phyloP scores from a whole-genome alignment of 306 rosid species.

The Canavalia ensiformis region DNA sequence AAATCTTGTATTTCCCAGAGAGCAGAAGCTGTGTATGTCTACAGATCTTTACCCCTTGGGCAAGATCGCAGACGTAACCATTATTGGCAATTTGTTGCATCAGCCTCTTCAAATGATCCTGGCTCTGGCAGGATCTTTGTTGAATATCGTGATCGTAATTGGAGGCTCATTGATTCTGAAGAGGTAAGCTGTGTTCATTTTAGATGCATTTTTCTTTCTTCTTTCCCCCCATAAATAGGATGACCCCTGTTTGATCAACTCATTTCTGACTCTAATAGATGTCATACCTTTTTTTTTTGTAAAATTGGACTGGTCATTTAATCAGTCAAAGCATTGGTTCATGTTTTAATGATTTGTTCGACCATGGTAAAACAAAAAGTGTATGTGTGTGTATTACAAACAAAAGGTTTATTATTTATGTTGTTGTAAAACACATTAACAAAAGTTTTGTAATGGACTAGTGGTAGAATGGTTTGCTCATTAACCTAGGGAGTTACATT shows the following conservation, averaged over 20 bases:
- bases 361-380: neutral
- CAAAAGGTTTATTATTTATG: neutral
- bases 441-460: neutral
- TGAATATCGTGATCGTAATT: constrained; percentile 83
- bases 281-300: neutral
- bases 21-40: constrained; percentile 92
- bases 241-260: constrained; percentile 17
- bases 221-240: neutral
- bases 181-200: constrained; percentile 65
- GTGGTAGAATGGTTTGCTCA: constrained; percentile 27
- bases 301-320: neutral
- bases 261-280: neutral
- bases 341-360: neutral
- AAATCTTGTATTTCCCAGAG: constrained; percentile 85
- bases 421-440: neutral
- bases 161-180: constrained; percentile 96
- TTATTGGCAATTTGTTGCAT: constrained; percentile 97
- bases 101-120: constrained; percentile 93
- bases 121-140: constrained; percentile 95
- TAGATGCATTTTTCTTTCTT: neutral
- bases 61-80: constrained; percentile 94
- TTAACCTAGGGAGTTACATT: neutral
- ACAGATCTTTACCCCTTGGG: constrained; percentile 97
- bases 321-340: neutral
- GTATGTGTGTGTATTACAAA: neutral